Evolutionary conservation across 2,329 filamentous ascomycete species (phyloP).

Genomic region (Monosporascus cannonballus): DNA sequence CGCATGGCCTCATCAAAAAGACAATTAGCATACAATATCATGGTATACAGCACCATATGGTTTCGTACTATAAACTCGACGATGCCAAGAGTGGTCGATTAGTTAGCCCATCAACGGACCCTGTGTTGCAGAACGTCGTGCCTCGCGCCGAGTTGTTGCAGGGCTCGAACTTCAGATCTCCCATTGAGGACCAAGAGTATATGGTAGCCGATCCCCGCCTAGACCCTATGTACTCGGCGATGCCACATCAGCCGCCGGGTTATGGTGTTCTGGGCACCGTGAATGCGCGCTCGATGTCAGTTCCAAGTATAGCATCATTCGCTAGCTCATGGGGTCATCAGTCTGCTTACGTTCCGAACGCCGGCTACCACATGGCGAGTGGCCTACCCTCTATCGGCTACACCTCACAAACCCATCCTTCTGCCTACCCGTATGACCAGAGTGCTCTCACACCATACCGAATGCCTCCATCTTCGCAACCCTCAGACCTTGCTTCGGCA

Average conservation of each 20-base stretch:
- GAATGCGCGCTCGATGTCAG: conserved; percentile 12
- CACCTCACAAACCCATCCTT: conserved; percentile 1
- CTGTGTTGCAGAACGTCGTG: conserved; percentile 40
- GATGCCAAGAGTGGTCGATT: conserved; percentile 65
- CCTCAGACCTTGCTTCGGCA: not conserved
- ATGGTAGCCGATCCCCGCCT: conserved; percentile 5
- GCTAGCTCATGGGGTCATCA: not conserved
- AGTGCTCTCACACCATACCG: conserved; percentile 3
- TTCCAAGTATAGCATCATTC: conserved; percentile 11
- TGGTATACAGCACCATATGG: conserved; percentile 74
- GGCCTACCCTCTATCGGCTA: conserved; percentile 8
- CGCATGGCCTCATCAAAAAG: conserved; percentile 81
- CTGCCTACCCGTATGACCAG: conserved; percentile 4
- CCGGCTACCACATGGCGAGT: conserved; percentile 5
- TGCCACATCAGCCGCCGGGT: not conserved
- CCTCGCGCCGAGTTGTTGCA: conserved; percentile 54
- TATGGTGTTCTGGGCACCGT: conserved; percentile 4
- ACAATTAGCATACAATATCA: conserved; percentile 76
- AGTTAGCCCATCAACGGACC: conserved; percentile 50
- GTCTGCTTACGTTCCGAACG: not conserved
- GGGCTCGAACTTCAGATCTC: conserved; percentile 60
- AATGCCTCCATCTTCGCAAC: conserved; percentile 1
- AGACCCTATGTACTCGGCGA: not conserved
- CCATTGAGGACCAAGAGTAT: conserved; percentile 47
- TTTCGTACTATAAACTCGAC: conserved; percentile 80